Conservation (phyloP, 768 basidiomycete genomes). For the Pleurotus tuber-regium region DNA sequence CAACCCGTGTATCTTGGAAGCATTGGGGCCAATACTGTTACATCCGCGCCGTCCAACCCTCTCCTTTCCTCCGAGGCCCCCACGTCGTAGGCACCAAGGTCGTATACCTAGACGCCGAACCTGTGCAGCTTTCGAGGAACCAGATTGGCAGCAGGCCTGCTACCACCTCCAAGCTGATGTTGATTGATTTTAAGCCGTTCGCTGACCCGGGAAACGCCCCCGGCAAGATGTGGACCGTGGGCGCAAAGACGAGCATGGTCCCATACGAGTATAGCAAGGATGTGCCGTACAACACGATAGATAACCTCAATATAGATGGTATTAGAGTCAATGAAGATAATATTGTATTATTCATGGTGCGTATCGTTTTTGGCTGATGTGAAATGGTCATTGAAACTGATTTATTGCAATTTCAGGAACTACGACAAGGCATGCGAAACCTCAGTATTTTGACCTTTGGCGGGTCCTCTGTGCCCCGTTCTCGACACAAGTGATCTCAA, state of each 20-base stretch:
- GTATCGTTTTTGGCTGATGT: slow-evolving; percentile 17
- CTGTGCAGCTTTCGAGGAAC: slow-evolving; percentile 17
- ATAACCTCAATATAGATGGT: slow-evolving; percentile 45
- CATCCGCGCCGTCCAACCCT: slow-evolving; percentile 37
- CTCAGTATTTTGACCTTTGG: slow-evolving; percentile 51
- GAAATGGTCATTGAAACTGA: background rate
- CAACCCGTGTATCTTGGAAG: slow-evolving; percentile 47
- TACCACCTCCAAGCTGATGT: slow-evolving; percentile 24
- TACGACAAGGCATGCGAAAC: slow-evolving; percentile 33
- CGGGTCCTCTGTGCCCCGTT: slow-evolving; percentile 17
- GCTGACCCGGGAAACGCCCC: slow-evolving; percentile 29
- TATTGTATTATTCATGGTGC: slow-evolving; percentile 52
- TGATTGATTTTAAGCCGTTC: slow-evolving; percentile 46
- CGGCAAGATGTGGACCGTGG: slow-evolving; percentile 37
- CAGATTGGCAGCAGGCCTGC: slow-evolving; percentile 20
- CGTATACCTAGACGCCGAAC: slow-evolving; percentile 42
- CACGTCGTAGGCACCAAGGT: slow-evolving; percentile 46
- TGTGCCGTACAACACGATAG: slow-evolving; percentile 42
- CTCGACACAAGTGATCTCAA: slow-evolving; percentile 2
- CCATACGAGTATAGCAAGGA: slow-evolving; percentile 42
- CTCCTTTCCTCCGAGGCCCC: slow-evolving; percentile 33
- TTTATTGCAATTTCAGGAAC: slow-evolving; percentile 28
- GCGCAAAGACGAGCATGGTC: slow-evolving; percentile 36
- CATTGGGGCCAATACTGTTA: slow-evolving; percentile 53
- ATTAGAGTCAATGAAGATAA: slow-evolving; percentile 61